Evolutionary conservation across 78 protist species (phyloP).

Genomic region (Dictyostelium brefeldianum): DNA sequence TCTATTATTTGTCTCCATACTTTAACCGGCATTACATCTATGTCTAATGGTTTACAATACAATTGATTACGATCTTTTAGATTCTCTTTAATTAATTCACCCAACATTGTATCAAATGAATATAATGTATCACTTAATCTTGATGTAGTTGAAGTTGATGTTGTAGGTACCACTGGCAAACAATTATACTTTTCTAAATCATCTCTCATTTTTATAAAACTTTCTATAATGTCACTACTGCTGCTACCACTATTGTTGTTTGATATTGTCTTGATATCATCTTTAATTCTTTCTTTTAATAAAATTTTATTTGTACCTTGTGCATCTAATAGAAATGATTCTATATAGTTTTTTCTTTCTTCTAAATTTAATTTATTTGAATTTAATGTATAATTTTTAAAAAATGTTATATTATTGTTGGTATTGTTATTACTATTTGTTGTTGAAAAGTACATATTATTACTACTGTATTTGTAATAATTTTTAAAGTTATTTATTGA

Average conservation of each 20-base stretch:
- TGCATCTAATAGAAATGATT: conserved; percentile 1
- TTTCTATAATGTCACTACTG: neutral
- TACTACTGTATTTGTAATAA: neutral
- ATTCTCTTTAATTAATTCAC: neutral
- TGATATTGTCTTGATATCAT: neutral
- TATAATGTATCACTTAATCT: conserved; percentile 1
- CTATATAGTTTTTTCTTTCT: neutral
- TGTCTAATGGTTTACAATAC: conserved; percentile 23
- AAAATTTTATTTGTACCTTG: neutral
- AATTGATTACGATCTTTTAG: conserved; percentile 1
- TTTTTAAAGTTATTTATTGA: neutral
- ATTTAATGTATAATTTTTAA: conserved; percentile 9
- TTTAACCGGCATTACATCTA: neutral
- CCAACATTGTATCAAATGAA: conserved; percentile 9
- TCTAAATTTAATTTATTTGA: neutral
- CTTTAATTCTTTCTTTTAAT: neutral
- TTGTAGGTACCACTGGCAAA: neutral
- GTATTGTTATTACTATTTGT: neutral
- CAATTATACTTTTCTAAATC: conserved; percentile 26
- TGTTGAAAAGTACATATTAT: neutral
- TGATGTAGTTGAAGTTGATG: neutral
- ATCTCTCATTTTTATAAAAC: conserved; percentile 8
- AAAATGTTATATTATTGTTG: neutral
- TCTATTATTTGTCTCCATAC: conserved; percentile 25
- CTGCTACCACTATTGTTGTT: too few species aligned